phyloP scores from a whole-genome alignment of 805 yeast genomes.

The Barnettozyma salicaria region DNA sequence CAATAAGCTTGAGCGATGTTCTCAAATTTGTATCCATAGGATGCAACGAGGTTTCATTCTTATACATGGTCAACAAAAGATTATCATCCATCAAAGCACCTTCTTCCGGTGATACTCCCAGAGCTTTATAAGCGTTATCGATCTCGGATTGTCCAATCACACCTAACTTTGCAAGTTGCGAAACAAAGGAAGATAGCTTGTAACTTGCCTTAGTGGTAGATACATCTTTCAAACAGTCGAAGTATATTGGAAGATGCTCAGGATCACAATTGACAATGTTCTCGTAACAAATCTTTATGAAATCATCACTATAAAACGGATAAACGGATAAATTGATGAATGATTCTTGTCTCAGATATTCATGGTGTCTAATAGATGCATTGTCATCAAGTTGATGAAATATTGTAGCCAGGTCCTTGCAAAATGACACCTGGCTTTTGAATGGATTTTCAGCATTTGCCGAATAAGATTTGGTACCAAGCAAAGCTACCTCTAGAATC shows the following conservation, averaged over 20 bases:
- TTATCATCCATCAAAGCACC: slow-evolving; percentile 24
- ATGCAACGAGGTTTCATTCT: slow-evolving; percentile 23
- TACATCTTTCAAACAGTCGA: slow-evolving; percentile 50
- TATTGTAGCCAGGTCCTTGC: slow-evolving; percentile 24
- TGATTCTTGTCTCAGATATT: slow-evolving; percentile 25
- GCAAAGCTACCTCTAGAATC: slow-evolving; percentile 45
- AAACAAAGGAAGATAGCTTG: slow-evolving; percentile 37
- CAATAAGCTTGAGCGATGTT: slow-evolving; percentile 35
- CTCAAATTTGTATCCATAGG: slow-evolving; percentile 28
- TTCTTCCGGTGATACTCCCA: slow-evolving; percentile 30
- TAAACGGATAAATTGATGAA: slow-evolving; percentile 44
- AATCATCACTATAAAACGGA: slow-evolving; percentile 43
- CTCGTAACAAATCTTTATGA: slow-evolving; percentile 43
- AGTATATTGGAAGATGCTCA: slow-evolving; percentile 40
- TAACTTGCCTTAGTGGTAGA: slow-evolving; percentile 44
- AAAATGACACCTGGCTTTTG: slow-evolving; percentile 21
- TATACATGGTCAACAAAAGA: slow-evolving; percentile 29
- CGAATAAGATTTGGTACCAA: slow-evolving; percentile 33
- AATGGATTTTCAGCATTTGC: slow-evolving; percentile 26
- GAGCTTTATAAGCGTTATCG: slow-evolving; percentile 30
- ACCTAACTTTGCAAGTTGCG: slow-evolving; percentile 46
- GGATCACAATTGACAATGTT: slow-evolving; percentile 38
- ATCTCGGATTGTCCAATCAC: slow-evolving; percentile 46
- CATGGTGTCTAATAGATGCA: slow-evolving; percentile 23
- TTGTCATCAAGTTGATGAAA: slow-evolving; percentile 29